Evolutionary conservation across 495 filamentous ascomycete species (phyloP).

Genomic region (Annulohypoxylon maeteangense): DNA sequence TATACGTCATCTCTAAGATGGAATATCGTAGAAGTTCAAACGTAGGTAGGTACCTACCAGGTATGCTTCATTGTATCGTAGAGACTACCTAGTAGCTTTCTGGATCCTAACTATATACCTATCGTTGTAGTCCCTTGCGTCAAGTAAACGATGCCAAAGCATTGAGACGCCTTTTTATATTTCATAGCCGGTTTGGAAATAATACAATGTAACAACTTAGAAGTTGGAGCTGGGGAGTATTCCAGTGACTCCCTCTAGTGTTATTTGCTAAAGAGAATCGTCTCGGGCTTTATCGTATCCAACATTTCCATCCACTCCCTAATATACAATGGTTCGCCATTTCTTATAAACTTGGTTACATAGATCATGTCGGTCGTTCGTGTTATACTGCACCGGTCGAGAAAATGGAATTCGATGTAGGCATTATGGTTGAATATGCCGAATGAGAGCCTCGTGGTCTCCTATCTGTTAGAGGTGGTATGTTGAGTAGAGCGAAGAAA

Average conservation of each 20-base stretch:
- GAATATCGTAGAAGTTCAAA: too few relatives aligned
- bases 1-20: too few relatives aligned
- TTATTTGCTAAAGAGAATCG: not conserved
- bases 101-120: too few relatives aligned
- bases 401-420: not conserved
- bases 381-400: not conserved
- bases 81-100: too few relatives aligned
- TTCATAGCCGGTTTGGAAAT: too few relatives aligned
- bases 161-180: too few relatives aligned
- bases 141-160: too few relatives aligned
- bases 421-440: not conserved
- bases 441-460: not conserved
- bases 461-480: not conserved
- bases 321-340: not conserved
- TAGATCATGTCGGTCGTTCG: not conserved
- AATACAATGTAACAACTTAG: too few relatives aligned
- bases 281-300: not conserved
- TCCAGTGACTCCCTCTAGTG: not conserved
- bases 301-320: not conserved
- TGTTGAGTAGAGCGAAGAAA: not conserved
- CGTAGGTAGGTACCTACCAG: too few relatives aligned
- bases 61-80: too few relatives aligned
- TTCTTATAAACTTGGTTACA: not conserved
- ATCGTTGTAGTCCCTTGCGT: too few relatives aligned
- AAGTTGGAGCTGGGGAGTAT: not conserved